Conservation (phyloP, 495 filamentous ascomycete genomes). For the Clavariopsis aquatica region DNA sequence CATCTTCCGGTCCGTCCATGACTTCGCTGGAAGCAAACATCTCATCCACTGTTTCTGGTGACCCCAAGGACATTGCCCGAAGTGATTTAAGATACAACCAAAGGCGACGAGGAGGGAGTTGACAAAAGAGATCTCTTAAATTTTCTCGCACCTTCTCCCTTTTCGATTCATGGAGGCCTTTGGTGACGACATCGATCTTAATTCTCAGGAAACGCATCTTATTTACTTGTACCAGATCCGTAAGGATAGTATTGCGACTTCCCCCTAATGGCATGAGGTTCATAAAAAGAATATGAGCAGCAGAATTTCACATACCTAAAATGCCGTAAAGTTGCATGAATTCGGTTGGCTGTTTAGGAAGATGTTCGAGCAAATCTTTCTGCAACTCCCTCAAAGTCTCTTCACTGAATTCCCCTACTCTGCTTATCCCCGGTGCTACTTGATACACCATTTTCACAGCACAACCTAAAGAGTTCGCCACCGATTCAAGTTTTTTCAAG, state of each 20-base stretch:
- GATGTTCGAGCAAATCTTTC: neutral
- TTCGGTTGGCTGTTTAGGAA: neutral
- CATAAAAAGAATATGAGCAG: too few species aligned
- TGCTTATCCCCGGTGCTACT: neutral
- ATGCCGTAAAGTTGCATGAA: neutral
- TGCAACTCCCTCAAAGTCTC: neutral
- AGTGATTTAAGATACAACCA: neutral
- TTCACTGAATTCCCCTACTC: neutral
- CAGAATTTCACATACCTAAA: neutral
- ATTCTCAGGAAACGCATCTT: neutral
- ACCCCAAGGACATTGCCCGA: neutral
- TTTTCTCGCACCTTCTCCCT: neutral
- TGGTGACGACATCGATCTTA: neutral
- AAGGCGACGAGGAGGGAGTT: slow-evolving; percentile 1
- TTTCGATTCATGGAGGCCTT: neutral
- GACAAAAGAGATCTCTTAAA: neutral
- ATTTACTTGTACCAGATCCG: neutral
- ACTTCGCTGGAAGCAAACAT: neutral
- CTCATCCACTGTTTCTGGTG: neutral
- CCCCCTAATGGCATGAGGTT: neutral
- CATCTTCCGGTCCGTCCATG: neutral
- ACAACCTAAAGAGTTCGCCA: neutral
- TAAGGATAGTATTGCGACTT: neutral
- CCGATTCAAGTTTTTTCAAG: neutral
- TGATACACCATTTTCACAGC: neutral